phyloP scores from a whole-genome alignment of 2,329 filamentous ascomycete species.

The Taxawa tesnikishii region DNA sequence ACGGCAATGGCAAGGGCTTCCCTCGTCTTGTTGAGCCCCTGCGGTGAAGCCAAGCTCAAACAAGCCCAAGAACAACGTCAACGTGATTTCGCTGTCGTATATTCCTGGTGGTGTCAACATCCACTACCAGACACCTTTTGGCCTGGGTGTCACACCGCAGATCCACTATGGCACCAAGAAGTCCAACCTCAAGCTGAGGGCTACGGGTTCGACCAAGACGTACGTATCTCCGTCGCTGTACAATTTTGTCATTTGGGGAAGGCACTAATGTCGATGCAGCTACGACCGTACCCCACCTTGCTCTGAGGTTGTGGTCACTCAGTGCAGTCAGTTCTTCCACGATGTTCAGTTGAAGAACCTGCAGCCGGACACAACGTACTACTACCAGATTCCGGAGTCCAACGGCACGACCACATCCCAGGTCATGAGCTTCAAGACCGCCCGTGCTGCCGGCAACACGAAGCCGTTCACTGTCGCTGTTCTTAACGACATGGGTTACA shows the following conservation, averaged over 20 bases:
- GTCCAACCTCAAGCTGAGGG: slow-evolving; percentile 20
- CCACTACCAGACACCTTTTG: slow-evolving; percentile 43
- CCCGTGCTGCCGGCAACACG: slow-evolving; percentile 29
- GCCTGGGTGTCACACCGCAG: slow-evolving; percentile 30
- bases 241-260: background rate
- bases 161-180: slow-evolving; percentile 30
- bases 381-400: slow-evolving; percentile 36
- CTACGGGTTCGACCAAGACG: slow-evolving; percentile 28
- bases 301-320: slow-evolving; percentile 31
- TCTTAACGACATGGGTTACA: slow-evolving; percentile 43
- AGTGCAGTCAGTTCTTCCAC: slow-evolving; percentile 41
- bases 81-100: slow-evolving; percentile 38
- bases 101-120: slow-evolving; percentile 38
- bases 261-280: slow-evolving; percentile 13
- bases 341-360: slow-evolving; percentile 33
- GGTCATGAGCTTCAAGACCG: slow-evolving; percentile 34
- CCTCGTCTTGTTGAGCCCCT: slow-evolving; percentile 37
- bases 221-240: slow-evolving; percentile 14
- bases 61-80: slow-evolving; percentile 39
- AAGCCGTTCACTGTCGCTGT: slow-evolving; percentile 33
- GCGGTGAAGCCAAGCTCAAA: slow-evolving; percentile 32
- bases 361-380: slow-evolving; percentile 34
- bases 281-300: slow-evolving; percentile 41
- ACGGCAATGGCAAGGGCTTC: slow-evolving; percentile 41
- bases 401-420: slow-evolving; percentile 39